phyloP scores from a whole-genome alignment of 495 filamentous ascomycete species.

The Aspergillus ellipticus region DNA sequence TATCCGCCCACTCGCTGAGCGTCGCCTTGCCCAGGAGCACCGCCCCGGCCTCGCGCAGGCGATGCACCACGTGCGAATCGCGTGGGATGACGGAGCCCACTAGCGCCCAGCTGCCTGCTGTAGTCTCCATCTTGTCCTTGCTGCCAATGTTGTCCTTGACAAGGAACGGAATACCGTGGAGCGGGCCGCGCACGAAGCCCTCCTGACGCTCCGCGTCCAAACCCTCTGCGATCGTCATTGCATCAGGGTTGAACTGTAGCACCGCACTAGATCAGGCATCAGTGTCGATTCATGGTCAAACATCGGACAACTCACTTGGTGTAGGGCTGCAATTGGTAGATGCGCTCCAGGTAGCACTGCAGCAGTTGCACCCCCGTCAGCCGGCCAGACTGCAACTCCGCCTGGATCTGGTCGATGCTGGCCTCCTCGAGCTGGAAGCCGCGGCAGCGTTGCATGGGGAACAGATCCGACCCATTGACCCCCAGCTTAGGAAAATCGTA shows the following conservation, averaged over 20 bases:
- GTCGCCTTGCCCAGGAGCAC: constrained; percentile 67
- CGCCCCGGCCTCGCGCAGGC: constrained; percentile 61
- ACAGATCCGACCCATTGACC: constrained; percentile 30
- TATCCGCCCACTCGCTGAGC: constrained; percentile 71
- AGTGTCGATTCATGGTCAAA: neutral
- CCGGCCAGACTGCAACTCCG: constrained; percentile 31
- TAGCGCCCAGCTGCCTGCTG: constrained; percentile 55
- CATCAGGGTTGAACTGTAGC: constrained; percentile 61
- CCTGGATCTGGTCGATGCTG: constrained; percentile 53
- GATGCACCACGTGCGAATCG: constrained; percentile 58
- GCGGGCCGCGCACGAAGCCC: constrained; percentile 53
- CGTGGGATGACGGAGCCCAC: constrained; percentile 61
- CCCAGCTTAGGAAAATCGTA: constrained; percentile 42
- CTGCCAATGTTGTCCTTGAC: constrained; percentile 76
- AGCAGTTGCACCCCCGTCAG: constrained; percentile 49
- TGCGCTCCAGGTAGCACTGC: constrained; percentile 51
- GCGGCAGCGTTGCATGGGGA: constrained; percentile 60
- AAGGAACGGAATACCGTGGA: constrained; percentile 71
- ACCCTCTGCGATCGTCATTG: constrained; percentile 49
- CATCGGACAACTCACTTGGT: constrained; percentile 48
- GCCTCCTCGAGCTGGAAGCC: constrained; percentile 62
- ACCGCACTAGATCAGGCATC: constrained; percentile 38
- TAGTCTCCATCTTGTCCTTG: constrained; percentile 67
- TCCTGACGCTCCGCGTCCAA: constrained; percentile 56
- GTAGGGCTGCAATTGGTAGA: constrained; percentile 52